Evolutionary conservation across 2,329 filamentous ascomycete species (phyloP), one percentile per base, ranked within the genome.

Genomic region (Trichophyton mentagrophytes): DNA sequence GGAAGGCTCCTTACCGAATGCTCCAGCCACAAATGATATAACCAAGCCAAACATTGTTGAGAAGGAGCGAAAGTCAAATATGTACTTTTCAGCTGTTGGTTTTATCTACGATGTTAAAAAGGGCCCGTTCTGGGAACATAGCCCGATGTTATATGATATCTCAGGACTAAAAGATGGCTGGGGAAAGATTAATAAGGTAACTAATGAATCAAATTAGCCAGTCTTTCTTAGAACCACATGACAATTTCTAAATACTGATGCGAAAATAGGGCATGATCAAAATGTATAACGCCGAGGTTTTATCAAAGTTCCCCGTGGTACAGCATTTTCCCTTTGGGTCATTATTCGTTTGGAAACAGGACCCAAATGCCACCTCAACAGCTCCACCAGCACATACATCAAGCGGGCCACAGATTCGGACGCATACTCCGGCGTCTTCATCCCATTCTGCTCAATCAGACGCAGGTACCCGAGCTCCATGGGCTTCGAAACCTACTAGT

Each of bases 41-140:
- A 79, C 81, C 30, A 88, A 88, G 66, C 69, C 78, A 1, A 76
- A 77, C n/a, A 73, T 83, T 7, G 87, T 91, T 25, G 81, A 86
- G 44, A 77, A 80, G 59, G 82, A 89, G 70, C 81, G 87, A 56
- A 77, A 79, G 60, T 76, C 74, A 30, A 91, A 92, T 69, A 83
- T 99, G 82, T 99, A 99, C 74, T 99, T 97, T 72, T 88, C 89
- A 3, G 93, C 93, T 36, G 85, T 99, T 61, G 90, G 90, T 8
- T 99, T 99, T 78, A 97, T 99, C 71, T 88, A 96, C 73, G 91
- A 96, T 69, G 93, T 99, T 57, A 99, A 99, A 71, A 91, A 81
- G 64, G 93, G 93, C 0, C 92, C 93, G 0, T 99, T 99, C 71
- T 97, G 93, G 91, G 89, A 92, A 67, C 92, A 99, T 71, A 96